These are phyloP conservation scores for Aspergillus viridinutans DNA, from an alignment of 2,329 filamentous ascomycete species.

Conservation along the genomic window DNA sequence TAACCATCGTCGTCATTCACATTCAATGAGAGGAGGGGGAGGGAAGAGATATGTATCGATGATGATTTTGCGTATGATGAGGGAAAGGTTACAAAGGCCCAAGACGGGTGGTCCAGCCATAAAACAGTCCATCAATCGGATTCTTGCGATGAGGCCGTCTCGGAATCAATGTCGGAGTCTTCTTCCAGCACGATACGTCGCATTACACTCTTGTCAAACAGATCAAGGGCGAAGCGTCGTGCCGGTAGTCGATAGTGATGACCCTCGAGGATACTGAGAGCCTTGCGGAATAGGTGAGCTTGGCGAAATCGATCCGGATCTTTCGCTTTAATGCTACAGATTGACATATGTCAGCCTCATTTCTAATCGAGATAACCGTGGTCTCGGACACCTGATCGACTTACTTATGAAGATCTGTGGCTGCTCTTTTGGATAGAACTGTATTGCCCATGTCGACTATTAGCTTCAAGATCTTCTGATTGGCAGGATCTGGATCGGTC, in stretches of 20 bases:
- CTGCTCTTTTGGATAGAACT: conserved; percentile 82
- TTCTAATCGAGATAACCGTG: background rate
- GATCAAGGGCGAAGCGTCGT: conserved; percentile 82
- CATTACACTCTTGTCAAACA: conserved; percentile 89
- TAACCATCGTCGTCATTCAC: background rate
- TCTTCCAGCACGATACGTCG: conserved; percentile 78
- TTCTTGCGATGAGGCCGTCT: conserved; percentile 25
- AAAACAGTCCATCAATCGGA: conserved; percentile 10
- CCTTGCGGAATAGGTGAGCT: conserved; percentile 74
- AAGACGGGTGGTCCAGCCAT: background rate
- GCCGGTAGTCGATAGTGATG: conserved; percentile 87
- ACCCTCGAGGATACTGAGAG: conserved; percentile 78
- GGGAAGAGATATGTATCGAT: background rate
- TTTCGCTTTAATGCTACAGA: conserved; percentile 66
- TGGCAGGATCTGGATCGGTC: conserved; percentile 58
- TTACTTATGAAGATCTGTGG: conserved; percentile 67
- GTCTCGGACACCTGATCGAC: conserved; percentile 13
- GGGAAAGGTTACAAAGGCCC: background rate
- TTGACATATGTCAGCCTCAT: conserved; percentile 9
- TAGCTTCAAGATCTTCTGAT: conserved; percentile 74
- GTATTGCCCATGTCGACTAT: conserved; percentile 89
- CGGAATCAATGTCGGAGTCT: conserved; percentile 45
- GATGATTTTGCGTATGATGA: background rate
- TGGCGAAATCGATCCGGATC: conserved; percentile 72
- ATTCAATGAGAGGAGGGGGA: background rate